Percentiles rank a stretch among this genome's conserved stretches.
phyloP scores from a whole-genome alignment of 352 stramenopile species.

The Globisporangium irregulare region DNA sequence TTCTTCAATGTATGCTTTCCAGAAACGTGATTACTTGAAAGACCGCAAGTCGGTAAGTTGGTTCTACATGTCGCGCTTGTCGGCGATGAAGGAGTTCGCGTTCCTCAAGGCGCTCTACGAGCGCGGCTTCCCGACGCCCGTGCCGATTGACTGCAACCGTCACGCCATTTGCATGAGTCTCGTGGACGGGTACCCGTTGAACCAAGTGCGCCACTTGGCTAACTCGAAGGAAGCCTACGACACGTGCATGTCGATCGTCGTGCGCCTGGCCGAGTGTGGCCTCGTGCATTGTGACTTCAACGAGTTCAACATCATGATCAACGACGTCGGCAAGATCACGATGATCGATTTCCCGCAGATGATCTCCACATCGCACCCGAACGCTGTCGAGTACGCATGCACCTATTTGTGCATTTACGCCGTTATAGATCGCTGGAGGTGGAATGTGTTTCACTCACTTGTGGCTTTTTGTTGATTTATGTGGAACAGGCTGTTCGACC shows the following conservation, averaged over 20 bases:
- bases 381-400: constrained; percentile 92
- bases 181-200: constrained; percentile 94
- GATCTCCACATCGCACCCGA: constrained; percentile 98
- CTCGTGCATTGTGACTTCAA: constrained; percentile 99
- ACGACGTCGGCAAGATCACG: constrained; percentile 92
- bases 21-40: constrained; percentile 99
- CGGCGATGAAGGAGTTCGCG: constrained; percentile 97
- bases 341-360: constrained; percentile 99
- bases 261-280: constrained; percentile 95
- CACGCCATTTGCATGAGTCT: constrained; percentile 98
- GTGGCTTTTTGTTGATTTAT: neutral
- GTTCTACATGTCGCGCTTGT: constrained; percentile 99
- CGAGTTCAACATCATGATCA: constrained; percentile 99
- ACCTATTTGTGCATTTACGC: neutral
- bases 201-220: constrained; percentile 92
- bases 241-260: constrained; percentile 94
- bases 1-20: constrained; percentile 15
- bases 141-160: constrained; percentile 96
- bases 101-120: constrained; percentile 98
- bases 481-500: constrained; percentile 77
- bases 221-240: constrained; percentile 96
- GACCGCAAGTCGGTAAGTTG: constrained; percentile 94
- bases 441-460: neutral
- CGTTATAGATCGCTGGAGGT: neutral
- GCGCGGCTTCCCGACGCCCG: constrained; percentile 96